Evolutionary conservation across 805 yeast genomes (phyloP).

Genomic region (Metschnikowia hibisci): DNA sequence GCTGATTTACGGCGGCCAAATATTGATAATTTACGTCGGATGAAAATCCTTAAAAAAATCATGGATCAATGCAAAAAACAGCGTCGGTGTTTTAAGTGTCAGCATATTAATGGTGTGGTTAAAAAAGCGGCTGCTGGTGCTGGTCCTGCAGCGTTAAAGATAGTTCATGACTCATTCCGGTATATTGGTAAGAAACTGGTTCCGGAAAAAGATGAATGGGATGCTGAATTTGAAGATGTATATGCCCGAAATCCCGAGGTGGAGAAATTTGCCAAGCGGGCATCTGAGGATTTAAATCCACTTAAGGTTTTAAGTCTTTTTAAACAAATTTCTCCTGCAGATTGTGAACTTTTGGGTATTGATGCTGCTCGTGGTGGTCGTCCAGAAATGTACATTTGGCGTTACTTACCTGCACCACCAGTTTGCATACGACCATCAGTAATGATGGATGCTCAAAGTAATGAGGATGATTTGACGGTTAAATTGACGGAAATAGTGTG

Average conservation of each 20-base stretch:
- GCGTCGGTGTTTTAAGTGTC: constrained; percentile 83
- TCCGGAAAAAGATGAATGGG: constrained; percentile 83
- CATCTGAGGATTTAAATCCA: constrained; percentile 92
- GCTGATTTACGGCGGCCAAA: constrained; percentile 83
- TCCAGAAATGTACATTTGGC: constrained; percentile 96
- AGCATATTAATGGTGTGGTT: constrained; percentile 91
- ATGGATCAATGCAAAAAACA: constrained; percentile 94
- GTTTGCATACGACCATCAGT: constrained; percentile 98
- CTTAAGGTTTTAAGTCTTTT: constrained; percentile 81
- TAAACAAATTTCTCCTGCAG: constrained; percentile 79
- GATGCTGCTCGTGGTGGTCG: constrained; percentile 85
- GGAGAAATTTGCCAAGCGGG: constrained; percentile 79
- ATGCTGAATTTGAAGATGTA: constrained; percentile 76
- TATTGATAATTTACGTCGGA: constrained; percentile 84
- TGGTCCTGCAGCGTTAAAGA: constrained; percentile 89
- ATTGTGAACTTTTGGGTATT: constrained; percentile 89
- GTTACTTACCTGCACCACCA: constrained; percentile 97
- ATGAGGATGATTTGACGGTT: constrained; percentile 96
- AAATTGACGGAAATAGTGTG: constrained; percentile 94
- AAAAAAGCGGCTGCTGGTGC: constrained; percentile 92
- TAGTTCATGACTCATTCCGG: constrained; percentile 92
- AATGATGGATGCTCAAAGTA: constrained; percentile 84
- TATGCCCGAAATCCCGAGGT: constrained; percentile 77
- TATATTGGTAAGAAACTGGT: constrained; percentile 90
- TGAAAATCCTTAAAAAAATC: constrained; percentile 79